These are phyloP conservation scores for Pichia sp. DNA, from an alignment of 1,139 yeast species.

Conservation along the genomic window DNA sequence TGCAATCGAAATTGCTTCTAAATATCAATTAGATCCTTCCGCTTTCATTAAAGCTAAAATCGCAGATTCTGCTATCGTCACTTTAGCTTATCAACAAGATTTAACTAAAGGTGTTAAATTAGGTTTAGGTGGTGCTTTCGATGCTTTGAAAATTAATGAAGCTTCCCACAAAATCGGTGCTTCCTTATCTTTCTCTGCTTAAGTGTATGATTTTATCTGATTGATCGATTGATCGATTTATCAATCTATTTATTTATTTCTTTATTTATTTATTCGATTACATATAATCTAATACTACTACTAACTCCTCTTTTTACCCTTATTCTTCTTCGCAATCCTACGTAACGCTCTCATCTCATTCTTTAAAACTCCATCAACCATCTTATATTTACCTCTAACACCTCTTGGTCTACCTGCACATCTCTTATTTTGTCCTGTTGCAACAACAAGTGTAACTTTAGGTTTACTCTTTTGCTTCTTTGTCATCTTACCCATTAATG, in stretches of 20 bases:
- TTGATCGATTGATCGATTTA: neutral
- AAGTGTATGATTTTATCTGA: constrained; percentile 4
- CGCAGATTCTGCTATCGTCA: constrained; percentile 94
- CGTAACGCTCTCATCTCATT: constrained; percentile 91
- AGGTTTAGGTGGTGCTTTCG: constrained; percentile 97
- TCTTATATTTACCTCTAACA: constrained; percentile 93
- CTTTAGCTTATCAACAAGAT: constrained; percentile 89
- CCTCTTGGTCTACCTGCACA: constrained; percentile 95
- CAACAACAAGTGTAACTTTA: constrained; percentile 81
- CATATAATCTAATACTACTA: neutral
- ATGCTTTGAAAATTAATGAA: constrained; percentile 91
- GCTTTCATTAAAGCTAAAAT: constrained; percentile 95
- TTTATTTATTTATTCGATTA: constrained; percentile 21
- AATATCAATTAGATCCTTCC: constrained; percentile 80
- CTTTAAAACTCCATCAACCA: constrained; percentile 98
- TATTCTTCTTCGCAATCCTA: constrained; percentile 80
- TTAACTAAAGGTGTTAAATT: constrained; percentile 96
- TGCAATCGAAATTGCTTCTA: constrained; percentile 89
- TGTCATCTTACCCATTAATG: constrained; percentile 69
- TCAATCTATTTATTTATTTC: constrained; percentile 20
- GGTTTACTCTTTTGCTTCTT: constrained; percentile 74
- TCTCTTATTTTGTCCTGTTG: constrained; percentile 81
- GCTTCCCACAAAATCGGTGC: constrained; percentile 98
- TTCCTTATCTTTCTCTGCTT: constrained; percentile 63
- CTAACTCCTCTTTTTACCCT: constrained; percentile 36